phyloP scores from a whole-genome alignment of 164 flowering plant species.

The Echeveria elegans region DNA sequence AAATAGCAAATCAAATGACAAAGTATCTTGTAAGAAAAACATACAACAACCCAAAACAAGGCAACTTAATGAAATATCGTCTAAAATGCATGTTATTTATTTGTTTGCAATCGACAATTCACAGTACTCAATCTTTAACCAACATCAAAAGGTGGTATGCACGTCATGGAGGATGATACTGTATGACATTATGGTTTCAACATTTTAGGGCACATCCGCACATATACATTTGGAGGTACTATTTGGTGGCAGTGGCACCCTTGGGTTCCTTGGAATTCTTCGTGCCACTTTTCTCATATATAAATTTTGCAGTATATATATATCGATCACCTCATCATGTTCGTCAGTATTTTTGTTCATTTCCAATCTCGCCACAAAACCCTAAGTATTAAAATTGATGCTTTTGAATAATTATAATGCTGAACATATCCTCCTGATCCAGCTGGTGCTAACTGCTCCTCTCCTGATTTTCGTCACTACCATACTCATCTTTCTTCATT shows the following conservation, averaged over 20 bases:
- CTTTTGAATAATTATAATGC: not conserved
- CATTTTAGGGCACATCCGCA: not conserved
- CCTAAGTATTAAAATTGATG: not conserved
- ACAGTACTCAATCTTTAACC: too few relatives aligned
- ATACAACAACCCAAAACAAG: too few relatives aligned
- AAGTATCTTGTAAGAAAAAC: too few relatives aligned
- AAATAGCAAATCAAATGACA: too few relatives aligned
- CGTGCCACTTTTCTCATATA: not conserved
- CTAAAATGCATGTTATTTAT: too few relatives aligned
- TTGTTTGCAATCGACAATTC: too few relatives aligned
- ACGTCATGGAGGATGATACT: not conserved
- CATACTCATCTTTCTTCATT: not conserved
- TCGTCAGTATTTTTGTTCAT: conserved; percentile 5
- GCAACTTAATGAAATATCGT: too few relatives aligned
- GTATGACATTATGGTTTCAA: not conserved
- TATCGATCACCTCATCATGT: not conserved
- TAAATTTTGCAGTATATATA: not conserved
- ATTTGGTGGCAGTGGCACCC: not conserved
- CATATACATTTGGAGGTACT: not conserved
- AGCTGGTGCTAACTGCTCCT: conserved; percentile 5
- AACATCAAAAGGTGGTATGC: too few relatives aligned
- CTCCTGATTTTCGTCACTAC: not conserved
- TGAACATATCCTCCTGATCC: not conserved
- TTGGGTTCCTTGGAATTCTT: not conserved
- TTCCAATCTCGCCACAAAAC: not conserved